Base-by-base conservation (phyloP, 768 basidiomycete genomes). In the Nidula microcarpa region DNA sequence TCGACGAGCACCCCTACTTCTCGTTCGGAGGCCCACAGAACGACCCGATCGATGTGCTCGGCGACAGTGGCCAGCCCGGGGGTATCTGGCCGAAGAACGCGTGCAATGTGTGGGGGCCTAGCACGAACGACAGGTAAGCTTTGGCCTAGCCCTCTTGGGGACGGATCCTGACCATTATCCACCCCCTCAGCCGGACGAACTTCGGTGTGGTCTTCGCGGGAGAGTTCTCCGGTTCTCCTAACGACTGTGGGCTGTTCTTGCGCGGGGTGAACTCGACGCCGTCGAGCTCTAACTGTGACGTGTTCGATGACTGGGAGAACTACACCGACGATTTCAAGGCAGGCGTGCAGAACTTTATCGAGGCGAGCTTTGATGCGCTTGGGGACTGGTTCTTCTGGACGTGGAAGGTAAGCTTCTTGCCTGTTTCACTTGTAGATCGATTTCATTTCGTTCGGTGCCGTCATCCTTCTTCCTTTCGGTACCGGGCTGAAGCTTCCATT, bases 161-260 rank as follows among this genome's bases (percentile, higher is more conserved):
- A 45, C 9, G 9, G 17, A 9, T 10, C 9, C 44, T 45, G 17
- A 45, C 18, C 7, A 9, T n/a, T 39, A 39, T 53, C 34, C 49
- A 46, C 18, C 33, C 46, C 32, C 46, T 46, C 58, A 79, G 77
- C 56, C 64, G 74, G 58, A 54, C 58, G 47, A 55, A 58, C 34
- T 90, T 91, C 60, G 93, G 93, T 8, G 68, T 93, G 39, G 84
- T 84, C 11, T 63, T 86, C 23, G 84, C 83, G 0, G 93, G 90
- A 43, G 93, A 95, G 68, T 93, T 87, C 68, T 82, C 86, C 50
- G 76, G 76, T 2, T 86, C 82, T 8, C 76, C 74, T 59, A 90
- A 87, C 61, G 74, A 81, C 50, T 90, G 89, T 60, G 87, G 65
- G 7, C 57, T 71, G 11, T 70, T 65, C 53, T 51, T 72, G 23